phyloP scores from a whole-genome alignment of 2,329 filamentous ascomycete genomes.

The Amauroascus niger region DNA sequence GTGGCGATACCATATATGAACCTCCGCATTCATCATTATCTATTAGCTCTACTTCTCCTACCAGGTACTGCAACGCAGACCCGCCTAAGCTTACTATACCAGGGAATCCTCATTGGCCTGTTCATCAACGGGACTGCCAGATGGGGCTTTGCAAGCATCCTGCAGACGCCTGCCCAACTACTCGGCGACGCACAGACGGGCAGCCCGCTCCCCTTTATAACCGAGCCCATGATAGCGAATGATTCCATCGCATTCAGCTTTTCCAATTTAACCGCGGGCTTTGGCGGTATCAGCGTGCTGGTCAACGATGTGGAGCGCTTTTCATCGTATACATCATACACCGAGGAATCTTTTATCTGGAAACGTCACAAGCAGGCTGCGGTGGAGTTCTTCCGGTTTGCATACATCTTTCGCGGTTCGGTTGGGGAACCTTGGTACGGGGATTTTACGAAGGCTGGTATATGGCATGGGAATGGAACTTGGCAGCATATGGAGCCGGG shows the following conservation, averaged over 20 bases:
- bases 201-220: conserved; percentile 26
- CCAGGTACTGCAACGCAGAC: conserved; percentile 52
- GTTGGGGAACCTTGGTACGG: conserved; percentile 34
- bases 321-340: conserved; percentile 41
- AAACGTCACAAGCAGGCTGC: conserved; percentile 24
- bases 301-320: conserved; percentile 55
- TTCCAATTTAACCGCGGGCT: conserved; percentile 23
- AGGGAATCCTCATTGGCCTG: conserved; percentile 51
- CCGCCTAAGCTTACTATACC: conserved; percentile 49
- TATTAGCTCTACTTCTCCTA: conserved; percentile 49
- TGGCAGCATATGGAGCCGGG: not conserved
- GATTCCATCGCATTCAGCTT: conserved; percentile 33
- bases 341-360: conserved; percentile 27
- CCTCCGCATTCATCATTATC: conserved; percentile 56
- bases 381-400: conserved; percentile 38
- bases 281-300: conserved; percentile 49
- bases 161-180: conserved; percentile 47
- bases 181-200: conserved; percentile 30
- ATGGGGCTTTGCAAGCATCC: conserved; percentile 54
- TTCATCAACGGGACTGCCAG: conserved; percentile 55
- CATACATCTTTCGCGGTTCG: conserved; percentile 30
- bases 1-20: conserved; percentile 49
- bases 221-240: conserved; percentile 17
- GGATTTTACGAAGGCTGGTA: conserved; percentile 31
- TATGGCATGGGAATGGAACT: conserved; percentile 25